A percentile compares a stretch with the other conserved stretches of the same genome.
phyloP scores from a whole-genome alignment of 2,329 filamentous ascomycete species.

The Penicillium sp. region DNA sequence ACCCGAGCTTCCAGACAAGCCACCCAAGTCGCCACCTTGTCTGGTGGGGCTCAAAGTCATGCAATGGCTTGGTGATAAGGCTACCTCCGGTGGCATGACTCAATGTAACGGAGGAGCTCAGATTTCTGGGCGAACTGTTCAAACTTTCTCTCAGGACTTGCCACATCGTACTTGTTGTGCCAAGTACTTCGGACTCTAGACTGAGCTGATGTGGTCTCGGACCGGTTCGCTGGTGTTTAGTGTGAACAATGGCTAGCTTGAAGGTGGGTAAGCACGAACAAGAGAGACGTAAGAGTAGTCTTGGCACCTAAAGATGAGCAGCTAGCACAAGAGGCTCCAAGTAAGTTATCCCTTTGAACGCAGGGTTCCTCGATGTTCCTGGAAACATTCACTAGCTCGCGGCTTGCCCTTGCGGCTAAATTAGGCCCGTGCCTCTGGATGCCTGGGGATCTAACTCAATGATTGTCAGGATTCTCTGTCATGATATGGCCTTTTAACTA shows the following conservation, averaged over 20 bases:
- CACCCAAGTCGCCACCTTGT: conserved; percentile 17
- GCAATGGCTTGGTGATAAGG: conserved; percentile 4
- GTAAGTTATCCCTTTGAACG: conserved; percentile 20
- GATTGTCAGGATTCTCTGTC: background rate
- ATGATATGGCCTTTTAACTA: background rate
- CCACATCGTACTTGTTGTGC: background rate
- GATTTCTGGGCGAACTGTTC: conserved; percentile 11
- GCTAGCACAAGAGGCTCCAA: background rate
- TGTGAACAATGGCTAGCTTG: background rate
- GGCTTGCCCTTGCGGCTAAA: conserved; percentile 28
- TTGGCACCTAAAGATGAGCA: conserved; percentile 8
- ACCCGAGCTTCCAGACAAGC: conserved; percentile 9
- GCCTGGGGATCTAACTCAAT: background rate
- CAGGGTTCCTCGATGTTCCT: conserved; percentile 24
- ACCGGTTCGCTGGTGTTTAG: background rate
- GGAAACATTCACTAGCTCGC: conserved; percentile 15
- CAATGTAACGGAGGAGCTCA: conserved; percentile 16
- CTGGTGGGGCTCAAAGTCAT: conserved; percentile 10
- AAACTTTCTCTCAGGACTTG: conserved; percentile 9
- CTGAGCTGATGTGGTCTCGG: background rate
- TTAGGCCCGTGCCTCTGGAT: conserved; percentile 24
- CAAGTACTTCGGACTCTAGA: background rate
- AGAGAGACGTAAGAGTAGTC: background rate
- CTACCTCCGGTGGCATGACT: conserved; percentile 20
- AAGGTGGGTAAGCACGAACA: background rate